Evolutionary conservation across 148 eudicot species (phyloP), one percentile per base, ranked within the genome.

Genomic region (Vaccinium darrowii): DNA sequence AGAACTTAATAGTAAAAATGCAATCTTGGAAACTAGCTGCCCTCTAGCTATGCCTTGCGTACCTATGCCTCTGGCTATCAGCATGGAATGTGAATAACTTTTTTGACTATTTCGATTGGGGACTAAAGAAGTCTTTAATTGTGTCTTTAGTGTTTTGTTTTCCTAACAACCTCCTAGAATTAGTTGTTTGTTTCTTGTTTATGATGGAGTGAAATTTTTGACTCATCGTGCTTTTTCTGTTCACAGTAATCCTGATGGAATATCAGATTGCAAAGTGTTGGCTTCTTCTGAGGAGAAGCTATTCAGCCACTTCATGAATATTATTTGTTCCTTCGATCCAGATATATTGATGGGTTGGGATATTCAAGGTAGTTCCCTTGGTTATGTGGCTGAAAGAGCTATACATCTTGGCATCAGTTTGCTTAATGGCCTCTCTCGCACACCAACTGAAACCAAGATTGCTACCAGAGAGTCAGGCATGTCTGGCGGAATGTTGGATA

Each of bases 331-430:
- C 78, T 76, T 73, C 86, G 96, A 97, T 86, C 99, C 98, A 47
- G 98, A 97, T 89, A 88, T 95, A 80, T 56, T 97, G 84, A 88
- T 97, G 88, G 99, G 99, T 49, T 97, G 98, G 98, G 99, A 97
- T 89, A 89, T 97, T 84, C 99, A 97, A 85, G 93, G 98, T 63
- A 88, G 91, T 78, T 97, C 99, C 79, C 92, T 97, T 85, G 98
- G 99, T 56, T 97, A 84, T 88, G 89, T 97, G 86, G 99, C 98
- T 80, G 99, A 97, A 90, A 92, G 99, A 87, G 96, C 98, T 82
- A 85, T 93, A 83, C 81, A 84, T 87, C 89, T 94, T 87, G 98
- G 98, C 79, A 81, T 95, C 81, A 88, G 88, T 85, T 91, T 97
- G 85, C 92, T 97, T 33, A 91, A 89, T 86, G 90, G 87, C 83